Evolutionary conservation across 805 yeast species (phyloP).

Genomic region (Kodamaea neixiangensis): DNA sequence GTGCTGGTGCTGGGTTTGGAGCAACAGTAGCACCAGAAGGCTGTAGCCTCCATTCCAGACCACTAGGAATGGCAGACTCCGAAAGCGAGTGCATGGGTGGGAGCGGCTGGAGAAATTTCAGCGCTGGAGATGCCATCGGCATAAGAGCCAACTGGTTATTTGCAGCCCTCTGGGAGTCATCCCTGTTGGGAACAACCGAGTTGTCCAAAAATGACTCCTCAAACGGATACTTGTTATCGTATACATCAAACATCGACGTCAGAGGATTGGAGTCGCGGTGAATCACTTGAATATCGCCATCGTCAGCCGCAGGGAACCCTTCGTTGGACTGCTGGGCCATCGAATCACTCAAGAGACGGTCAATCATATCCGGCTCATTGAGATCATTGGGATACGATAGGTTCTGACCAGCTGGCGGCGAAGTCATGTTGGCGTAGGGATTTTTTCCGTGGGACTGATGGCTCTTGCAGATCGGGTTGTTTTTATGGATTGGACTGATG

Average conservation of each 20-base stretch:
- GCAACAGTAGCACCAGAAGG: background rate
- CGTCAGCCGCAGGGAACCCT: constrained; percentile 1
- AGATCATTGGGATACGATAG: constrained; percentile 4
- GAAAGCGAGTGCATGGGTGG: constrained; percentile 34
- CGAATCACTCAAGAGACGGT: constrained; percentile 8
- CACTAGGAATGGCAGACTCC: constrained; percentile 30
- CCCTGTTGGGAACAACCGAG: background rate
- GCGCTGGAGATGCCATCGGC: constrained; percentile 5
- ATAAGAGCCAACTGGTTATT: constrained; percentile 7
- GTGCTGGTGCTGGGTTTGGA: constrained; percentile 3
- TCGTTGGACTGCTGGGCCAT: constrained; percentile 1
- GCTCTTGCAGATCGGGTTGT: background rate
- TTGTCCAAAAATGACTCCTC: constrained; percentile 3
- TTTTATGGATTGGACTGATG: background rate
- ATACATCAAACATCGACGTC: constrained; percentile 4
- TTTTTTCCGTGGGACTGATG: background rate
- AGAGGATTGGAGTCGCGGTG: constrained; percentile 16
- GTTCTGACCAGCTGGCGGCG: constrained; percentile 4
- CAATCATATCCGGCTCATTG: constrained; percentile 6
- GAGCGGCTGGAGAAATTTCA: constrained; percentile 16
- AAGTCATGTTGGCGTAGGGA: constrained; percentile 4
- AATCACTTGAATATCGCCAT: constrained; percentile 26
- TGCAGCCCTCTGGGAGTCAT: background rate
- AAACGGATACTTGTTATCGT: constrained; percentile 5
- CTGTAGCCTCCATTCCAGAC: constrained; percentile 17